Conservation (phyloP, 129 eudicot species). For the Chrysanthemum lavandulifolium region DNA sequence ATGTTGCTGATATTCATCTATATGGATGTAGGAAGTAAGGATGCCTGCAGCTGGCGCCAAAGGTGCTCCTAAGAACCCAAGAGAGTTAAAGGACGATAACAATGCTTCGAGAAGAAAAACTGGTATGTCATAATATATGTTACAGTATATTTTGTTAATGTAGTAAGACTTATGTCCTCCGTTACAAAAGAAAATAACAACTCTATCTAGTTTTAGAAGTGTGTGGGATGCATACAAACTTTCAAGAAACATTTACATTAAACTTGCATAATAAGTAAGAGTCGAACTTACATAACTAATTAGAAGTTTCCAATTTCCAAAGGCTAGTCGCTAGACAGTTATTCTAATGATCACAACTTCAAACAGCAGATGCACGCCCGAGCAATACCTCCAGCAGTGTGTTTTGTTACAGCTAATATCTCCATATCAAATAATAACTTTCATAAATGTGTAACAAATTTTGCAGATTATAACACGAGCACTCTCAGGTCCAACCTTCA, state of each 20-base stretch:
- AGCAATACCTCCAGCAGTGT: too few relatives aligned
- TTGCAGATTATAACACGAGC: constrained; percentile 81
- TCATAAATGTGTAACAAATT: not conserved
- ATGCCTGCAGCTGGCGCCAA: constrained; percentile 99
- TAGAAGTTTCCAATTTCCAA: too few relatives aligned
- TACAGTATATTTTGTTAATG: not conserved
- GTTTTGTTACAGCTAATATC: too few relatives aligned
- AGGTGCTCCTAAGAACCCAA: constrained; percentile 79
- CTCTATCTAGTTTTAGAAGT: not conserved
- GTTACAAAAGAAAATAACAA: not conserved
- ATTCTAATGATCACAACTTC: too few relatives aligned
- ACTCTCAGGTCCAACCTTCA: constrained; percentile 72
- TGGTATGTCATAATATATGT: constrained; percentile 38
- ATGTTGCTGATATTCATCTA: constrained; percentile 28
- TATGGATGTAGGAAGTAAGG: constrained; percentile 81
- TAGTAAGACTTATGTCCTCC: not conserved
- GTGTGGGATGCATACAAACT: constrained; percentile 1
- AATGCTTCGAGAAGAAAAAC: constrained; percentile 87
- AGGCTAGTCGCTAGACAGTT: too few relatives aligned
- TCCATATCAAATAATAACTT: too few relatives aligned
- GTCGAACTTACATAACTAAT: not conserved
- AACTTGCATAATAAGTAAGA: not conserved
- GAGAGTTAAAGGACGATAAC: constrained; percentile 86
- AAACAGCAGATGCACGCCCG: too few relatives aligned
- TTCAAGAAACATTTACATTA: not conserved